These are phyloP conservation scores for Botryobasidium botryosum DNA, from an alignment of 768 basidiomycete species.

Conservation along the genomic window DNA sequence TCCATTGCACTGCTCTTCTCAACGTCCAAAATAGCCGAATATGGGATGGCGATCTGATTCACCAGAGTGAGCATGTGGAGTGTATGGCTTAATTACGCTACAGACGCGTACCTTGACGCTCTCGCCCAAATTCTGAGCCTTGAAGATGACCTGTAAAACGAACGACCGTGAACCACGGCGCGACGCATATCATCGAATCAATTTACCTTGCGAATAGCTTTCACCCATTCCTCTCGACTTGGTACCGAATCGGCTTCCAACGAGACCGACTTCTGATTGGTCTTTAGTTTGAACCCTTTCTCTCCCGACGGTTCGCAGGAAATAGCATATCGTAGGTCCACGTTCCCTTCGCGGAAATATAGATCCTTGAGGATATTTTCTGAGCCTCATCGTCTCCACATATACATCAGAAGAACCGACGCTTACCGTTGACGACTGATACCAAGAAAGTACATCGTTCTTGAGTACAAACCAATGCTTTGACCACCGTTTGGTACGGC, in stretches of 20 bases:
- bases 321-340: constrained; percentile 87
- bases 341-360: constrained; percentile 91
- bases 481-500: constrained; percentile 78
- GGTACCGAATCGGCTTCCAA: constrained; percentile 65
- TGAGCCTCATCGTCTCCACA: background rate
- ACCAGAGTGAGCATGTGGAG: background rate
- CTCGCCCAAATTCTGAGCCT: constrained; percentile 91
- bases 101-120: constrained; percentile 58
- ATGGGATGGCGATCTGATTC: constrained; percentile 92
- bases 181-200: background rate
- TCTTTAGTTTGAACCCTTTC: constrained; percentile 66
- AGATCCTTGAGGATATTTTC: constrained; percentile 49
- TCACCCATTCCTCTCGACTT: constrained; percentile 89
- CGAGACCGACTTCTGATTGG: constrained; percentile 58
- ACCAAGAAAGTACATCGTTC: constrained; percentile 95
- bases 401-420: constrained; percentile 1
- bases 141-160: constrained; percentile 51
- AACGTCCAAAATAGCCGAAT: constrained; percentile 74
- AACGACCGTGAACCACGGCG: background rate
- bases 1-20: constrained; percentile 81
- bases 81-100: background rate
- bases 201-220: constrained; percentile 57
- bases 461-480: constrained; percentile 95
- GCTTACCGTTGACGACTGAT: constrained; percentile 75
- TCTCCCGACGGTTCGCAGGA: constrained; percentile 69